Evolutionary conservation across 2,329 filamentous ascomycete species (phyloP), one percentile per base, ranked within the genome.

Genomic region (Thielaviopsis musarum): DNA sequence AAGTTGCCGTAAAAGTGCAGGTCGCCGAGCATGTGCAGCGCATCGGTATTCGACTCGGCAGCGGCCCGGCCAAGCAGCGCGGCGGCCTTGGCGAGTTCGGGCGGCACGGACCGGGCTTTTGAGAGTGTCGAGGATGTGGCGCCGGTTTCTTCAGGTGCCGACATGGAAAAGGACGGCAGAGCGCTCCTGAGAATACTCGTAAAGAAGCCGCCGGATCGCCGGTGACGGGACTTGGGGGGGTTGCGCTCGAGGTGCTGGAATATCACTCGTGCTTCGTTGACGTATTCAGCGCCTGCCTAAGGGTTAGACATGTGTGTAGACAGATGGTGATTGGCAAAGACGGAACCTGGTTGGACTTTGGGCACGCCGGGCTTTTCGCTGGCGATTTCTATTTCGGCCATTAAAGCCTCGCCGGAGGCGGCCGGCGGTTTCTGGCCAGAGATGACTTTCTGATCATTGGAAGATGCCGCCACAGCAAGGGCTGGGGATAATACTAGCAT

Each of bases 1-100:
- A 85, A 95, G 71, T 97, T 96, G 69, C 93, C 93, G 67, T 93
- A 90, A 71, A 97, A 97, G 74, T 94, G 95, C 78, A 98, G 85
- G 69, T 98, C 88, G 19, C 88, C 93, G 24, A 98, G 78, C 17
- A 95, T 76, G 67, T 86, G 95, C 53, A 97, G 81, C 5, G 93
- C 93, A 69, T 98, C 91, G 1, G 88, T 79, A 67, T 89, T 82
- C 64, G 81, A 80, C 62, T 75, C 71, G 17, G 71, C 70, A 15
- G 77, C 75, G 0, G 79, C 76, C 60, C 76, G 71, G 62, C 81
- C 72, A 21, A 83, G 74, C 22, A 80, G 70, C 58, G 71, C 71
- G 24, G 81, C 75, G 5, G 78, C 78, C 30, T 77, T 75, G 24
- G 74, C 24, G 10, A 62, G 53, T 4, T 62, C 54, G 22, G 28